Conservation (phyloP, 208 protist genomes). For the Crithidia brevicula region DNA sequence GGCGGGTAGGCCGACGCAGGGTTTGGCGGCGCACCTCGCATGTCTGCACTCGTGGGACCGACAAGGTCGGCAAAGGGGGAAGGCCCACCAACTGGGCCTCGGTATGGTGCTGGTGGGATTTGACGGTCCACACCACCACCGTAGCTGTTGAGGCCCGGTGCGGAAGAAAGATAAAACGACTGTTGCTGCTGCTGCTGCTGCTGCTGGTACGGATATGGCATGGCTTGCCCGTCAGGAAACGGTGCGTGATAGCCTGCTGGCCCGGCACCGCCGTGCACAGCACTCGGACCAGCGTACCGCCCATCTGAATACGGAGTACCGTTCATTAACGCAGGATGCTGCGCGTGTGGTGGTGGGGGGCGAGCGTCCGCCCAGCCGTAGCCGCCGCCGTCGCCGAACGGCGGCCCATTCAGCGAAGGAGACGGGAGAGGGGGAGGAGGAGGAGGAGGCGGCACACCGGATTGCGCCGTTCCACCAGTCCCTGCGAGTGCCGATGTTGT, state of each 20-base stretch:
- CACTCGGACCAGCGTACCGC: not conserved
- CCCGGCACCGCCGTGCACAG: not conserved
- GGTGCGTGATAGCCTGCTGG: no score
- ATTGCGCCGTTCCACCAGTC: not conserved
- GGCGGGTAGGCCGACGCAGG: slow-evolving; percentile 14
- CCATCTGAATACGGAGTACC: not conserved
- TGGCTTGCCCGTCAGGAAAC: not conserved
- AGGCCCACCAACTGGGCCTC: no score
- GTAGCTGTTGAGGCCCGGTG: not conserved
- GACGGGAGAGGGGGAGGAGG: slow-evolving; percentile 1
- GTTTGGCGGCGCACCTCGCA: not conserved
- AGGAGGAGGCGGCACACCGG: not conserved
- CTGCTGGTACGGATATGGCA: not conserved
- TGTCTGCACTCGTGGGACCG: no score
- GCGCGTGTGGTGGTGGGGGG: slow-evolving; percentile 1
- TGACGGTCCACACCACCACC: not conserved
- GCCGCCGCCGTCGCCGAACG: not conserved
- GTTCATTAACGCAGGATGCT: not conserved
- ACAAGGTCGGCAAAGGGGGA: not conserved
- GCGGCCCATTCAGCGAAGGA: not conserved
- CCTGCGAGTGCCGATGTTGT: no score
- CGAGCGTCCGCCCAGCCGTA: slow-evolving; percentile 14
- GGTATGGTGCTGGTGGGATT: no score
- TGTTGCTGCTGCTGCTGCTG: slow-evolving; percentile 1
- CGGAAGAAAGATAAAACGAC: not conserved